Base-by-base conservation (phyloP, 192 early-diverging fungal species). In the Coemansia biformis region DNA sequence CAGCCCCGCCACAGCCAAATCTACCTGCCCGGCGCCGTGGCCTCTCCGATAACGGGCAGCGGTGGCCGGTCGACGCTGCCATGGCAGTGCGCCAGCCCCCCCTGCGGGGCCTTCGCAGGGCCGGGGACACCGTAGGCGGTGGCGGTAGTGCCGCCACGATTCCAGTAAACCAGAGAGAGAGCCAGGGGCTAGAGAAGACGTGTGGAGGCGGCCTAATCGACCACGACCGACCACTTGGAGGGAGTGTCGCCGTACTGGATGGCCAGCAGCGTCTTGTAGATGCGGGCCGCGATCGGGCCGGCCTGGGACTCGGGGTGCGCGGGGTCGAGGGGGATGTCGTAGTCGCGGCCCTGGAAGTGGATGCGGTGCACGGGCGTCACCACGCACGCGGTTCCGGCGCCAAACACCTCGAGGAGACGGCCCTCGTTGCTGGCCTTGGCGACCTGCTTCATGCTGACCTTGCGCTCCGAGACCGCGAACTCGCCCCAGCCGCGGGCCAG, bases 331-430 rank as follows among this genome's bases (percentile, higher is more conserved):
- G 94, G 94, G 18, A 97, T 80, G n/a, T 70, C 43, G 51, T 90
- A 75, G 51, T 97, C 90, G 43, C 70, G 56, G 44, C 81, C 87
- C 36, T 88, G 61, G 67, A 86, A 95, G 49, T 72, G 60, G 60
- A 97, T 89, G 40, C 62, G 73, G 81, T 87, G 92, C 77, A 97
- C 90, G 11, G 94, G 94, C 48, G 76, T 81, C 17, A 97, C 92
- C 59, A 97, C 92, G 66, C 89, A 91, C 26, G 94, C 94, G 38
- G 94, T 97, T 38, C 94, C 94, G 14, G 91, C 79, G 48, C 93
- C 93, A 78, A 96, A 96, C 83, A 94, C 84, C 57, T 96, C 93
- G 29, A 86, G 65, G 46, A 96, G 75, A 26, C 91, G 83, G 17
- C 82, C 82, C 57, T 91, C 81, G 47, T 88, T 77, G 46, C 82